phyloP scores from a whole-genome alignment of 352 stramenopile genomes.

The Peronospora destructor region DNA sequence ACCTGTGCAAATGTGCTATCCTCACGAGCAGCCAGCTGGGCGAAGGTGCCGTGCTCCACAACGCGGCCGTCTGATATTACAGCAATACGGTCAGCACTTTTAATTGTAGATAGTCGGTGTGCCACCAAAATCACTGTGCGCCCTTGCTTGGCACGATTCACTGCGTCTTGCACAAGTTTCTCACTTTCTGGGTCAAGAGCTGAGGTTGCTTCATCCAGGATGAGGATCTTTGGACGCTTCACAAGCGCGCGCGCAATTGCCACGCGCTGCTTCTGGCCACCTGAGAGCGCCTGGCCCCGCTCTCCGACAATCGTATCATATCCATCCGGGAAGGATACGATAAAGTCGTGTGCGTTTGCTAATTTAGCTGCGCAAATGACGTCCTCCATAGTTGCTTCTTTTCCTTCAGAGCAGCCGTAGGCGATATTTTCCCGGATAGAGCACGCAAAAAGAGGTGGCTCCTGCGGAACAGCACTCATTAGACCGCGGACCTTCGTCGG shows the following conservation, averaged over 20 bases:
- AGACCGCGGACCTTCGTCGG: conserved; percentile 45
- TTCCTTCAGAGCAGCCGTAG: conserved; percentile 48
- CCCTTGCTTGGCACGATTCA: conserved; percentile 67
- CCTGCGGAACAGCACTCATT: conserved; percentile 65
- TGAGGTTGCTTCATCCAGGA: conserved; percentile 72
- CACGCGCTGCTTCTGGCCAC: conserved; percentile 77
- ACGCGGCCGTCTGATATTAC: conserved; percentile 85
- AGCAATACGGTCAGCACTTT: conserved; percentile 87
- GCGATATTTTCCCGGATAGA: conserved; percentile 75
- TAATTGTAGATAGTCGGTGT: conserved; percentile 92
- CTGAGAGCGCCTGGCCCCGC: conserved; percentile 61
- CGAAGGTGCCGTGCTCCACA: conserved; percentile 78
- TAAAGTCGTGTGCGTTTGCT: conserved; percentile 79
- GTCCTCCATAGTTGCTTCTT: conserved; percentile 44
- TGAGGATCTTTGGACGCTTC: conserved; percentile 69
- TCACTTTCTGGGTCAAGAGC: conserved; percentile 75
- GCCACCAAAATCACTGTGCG: conserved; percentile 96
- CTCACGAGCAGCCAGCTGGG: conserved; percentile 44
- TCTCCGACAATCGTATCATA: conserved; percentile 77
- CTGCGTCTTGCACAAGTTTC: conserved; percentile 67
- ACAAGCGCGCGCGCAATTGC: conserved; percentile 68
- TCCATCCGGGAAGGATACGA: conserved; percentile 62
- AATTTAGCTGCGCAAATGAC: conserved; percentile 53
- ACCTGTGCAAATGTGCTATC: conserved; percentile 75
- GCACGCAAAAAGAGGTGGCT: conserved; percentile 66